phyloP scores from a whole-genome alignment of 768 basidiomycete genomes.

The Stropharia rugosoannulata region DNA sequence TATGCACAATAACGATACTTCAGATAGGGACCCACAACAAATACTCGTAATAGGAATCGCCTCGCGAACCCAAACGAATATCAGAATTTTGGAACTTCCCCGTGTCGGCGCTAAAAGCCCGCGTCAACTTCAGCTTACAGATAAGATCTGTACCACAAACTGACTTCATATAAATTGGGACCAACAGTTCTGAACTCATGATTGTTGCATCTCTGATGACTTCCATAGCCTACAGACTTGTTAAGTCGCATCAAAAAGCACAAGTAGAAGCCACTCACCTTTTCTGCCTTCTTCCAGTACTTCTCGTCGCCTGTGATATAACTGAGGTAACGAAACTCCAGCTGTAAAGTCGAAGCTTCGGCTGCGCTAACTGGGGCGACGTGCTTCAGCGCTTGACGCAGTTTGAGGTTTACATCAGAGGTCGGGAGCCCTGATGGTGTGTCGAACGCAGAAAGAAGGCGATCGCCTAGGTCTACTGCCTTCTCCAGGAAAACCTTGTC shows the following conservation, averaged over 20 bases:
- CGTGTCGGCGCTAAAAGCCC: slow-evolving; percentile 31
- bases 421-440: slow-evolving; percentile 81
- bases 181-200: slow-evolving; percentile 58
- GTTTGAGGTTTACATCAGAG: slow-evolving; percentile 74
- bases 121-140: not conserved
- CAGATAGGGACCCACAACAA: slow-evolving; percentile 54
- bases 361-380: slow-evolving; percentile 74
- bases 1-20: not conserved
- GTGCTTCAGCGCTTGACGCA: slow-evolving; percentile 61
- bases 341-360: slow-evolving; percentile 84
- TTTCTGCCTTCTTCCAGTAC: slow-evolving; percentile 86
- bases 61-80: slow-evolving; percentile 88
- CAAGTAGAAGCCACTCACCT: slow-evolving; percentile 33
- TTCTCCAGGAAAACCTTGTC: slow-evolving; percentile 74
- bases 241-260: not conserved
- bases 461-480: slow-evolving; percentile 81
- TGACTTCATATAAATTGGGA: slow-evolving; percentile 83
- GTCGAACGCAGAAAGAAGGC: slow-evolving; percentile 80
- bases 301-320: slow-evolving; percentile 70
- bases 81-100: slow-evolving; percentile 60
- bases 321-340: slow-evolving; percentile 87
- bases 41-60: slow-evolving; percentile 95
- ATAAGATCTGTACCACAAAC: slow-evolving; percentile 4
- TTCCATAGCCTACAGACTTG: slow-evolving; percentile 51
- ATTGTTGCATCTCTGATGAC: slow-evolving; percentile 62